phyloP scores from a whole-genome alignment of 2,329 filamentous ascomycete genomes.

The Macroventuria anomochaeta region DNA sequence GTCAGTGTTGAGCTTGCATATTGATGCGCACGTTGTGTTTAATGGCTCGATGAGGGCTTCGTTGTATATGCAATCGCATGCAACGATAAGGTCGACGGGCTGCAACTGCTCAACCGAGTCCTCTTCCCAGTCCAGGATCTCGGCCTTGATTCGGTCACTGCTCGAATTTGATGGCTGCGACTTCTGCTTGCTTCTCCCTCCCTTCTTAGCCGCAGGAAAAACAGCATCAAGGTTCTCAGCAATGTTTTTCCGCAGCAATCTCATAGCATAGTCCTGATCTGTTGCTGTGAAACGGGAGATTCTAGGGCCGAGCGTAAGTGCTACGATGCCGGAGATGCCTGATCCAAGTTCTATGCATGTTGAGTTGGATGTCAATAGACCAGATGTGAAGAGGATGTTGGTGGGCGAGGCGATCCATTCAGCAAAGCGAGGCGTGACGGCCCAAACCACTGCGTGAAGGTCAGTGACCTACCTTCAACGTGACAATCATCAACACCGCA shows the following conservation, averaged over 20 bases:
- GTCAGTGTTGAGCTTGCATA: slow-evolving; percentile 63
- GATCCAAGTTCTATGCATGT: slow-evolving; percentile 83
- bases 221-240: slow-evolving; percentile 59
- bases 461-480: slow-evolving; percentile 10
- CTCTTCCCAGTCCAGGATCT: slow-evolving; percentile 81
- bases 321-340: slow-evolving; percentile 82
- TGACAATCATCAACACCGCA: not conserved
- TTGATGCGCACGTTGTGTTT: slow-evolving; percentile 79
- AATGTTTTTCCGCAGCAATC: slow-evolving; percentile 78
- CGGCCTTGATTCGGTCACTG: slow-evolving; percentile 16
- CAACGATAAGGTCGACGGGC: slow-evolving; percentile 75
- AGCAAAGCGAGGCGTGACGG: slow-evolving; percentile 82
- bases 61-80: slow-evolving; percentile 96
- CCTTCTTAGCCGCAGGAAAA: slow-evolving; percentile 15
- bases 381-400: slow-evolving; percentile 68
- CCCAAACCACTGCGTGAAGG: slow-evolving; percentile 76
- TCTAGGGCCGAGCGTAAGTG: slow-evolving; percentile 68
- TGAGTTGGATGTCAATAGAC: slow-evolving; percentile 62
- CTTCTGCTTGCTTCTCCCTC: slow-evolving; percentile 16
- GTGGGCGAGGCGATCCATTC: slow-evolving; percentile 72
- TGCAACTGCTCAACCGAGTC: slow-evolving; percentile 56
- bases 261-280: slow-evolving; percentile 85
- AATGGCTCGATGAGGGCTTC: slow-evolving; percentile 82
- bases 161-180: slow-evolving; percentile 53
- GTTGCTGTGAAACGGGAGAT: slow-evolving; percentile 76